These are phyloP conservation scores for Botrytis fabae DNA, from an alignment of 2,329 filamentous ascomycete genomes.

Conservation along the genomic window DNA sequence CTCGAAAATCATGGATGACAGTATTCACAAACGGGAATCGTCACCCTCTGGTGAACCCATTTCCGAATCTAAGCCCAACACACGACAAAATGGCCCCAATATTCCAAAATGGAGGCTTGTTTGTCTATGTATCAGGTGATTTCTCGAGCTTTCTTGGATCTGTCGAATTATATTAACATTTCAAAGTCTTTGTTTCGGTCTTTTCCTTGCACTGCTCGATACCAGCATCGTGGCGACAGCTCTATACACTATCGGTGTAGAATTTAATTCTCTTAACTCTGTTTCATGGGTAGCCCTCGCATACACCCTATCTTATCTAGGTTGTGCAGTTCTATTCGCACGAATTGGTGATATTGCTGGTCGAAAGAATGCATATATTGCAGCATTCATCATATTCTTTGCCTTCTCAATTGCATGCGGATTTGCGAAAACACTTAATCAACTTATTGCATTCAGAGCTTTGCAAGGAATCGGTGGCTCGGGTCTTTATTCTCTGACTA, in stretches of 20 bases:
- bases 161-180: background rate
- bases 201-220: conserved; percentile 62
- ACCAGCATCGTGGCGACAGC: conserved; percentile 61
- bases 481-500: conserved; percentile 43
- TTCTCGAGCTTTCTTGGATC: fast-evolving
- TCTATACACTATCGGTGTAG: conserved; percentile 54
- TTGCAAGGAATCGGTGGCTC: conserved; percentile 41
- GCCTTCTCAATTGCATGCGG: conserved; percentile 58
- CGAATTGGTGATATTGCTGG: conserved; percentile 44
- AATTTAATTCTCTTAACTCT: conserved; percentile 48
- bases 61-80: background rate
- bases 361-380: conserved; percentile 20
- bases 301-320: conserved; percentile 47
- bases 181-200: conserved; percentile 51
- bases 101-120: background rate
- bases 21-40: background rate
- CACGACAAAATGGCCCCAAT: background rate
- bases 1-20: background rate
- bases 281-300: conserved; percentile 58
- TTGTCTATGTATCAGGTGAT: background rate
- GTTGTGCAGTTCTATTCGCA: conserved; percentile 56
- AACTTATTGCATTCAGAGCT: conserved; percentile 42
- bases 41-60: background rate
- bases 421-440: conserved; percentile 45
- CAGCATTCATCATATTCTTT: conserved; percentile 54